Evolutionary conservation across 306 rosid genomes (phyloP).

Genomic region (Cucurbita maxima): DNA sequence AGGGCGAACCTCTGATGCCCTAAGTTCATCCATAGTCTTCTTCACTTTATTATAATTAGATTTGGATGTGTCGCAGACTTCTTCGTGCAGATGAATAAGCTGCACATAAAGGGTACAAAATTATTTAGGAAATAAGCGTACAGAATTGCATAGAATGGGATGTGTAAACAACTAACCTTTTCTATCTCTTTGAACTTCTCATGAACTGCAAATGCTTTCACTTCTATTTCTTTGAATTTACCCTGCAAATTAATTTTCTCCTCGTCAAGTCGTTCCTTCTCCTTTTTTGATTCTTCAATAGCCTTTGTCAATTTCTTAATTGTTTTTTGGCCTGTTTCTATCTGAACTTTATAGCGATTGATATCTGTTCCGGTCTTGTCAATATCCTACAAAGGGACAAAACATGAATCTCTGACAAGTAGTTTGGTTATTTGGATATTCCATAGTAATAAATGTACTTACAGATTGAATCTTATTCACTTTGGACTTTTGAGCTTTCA

Average conservation of each 20-base stretch:
- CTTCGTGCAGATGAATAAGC: constrained; percentile 60
- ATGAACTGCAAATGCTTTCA: constrained; percentile 68
- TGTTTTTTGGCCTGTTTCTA: constrained; percentile 75
- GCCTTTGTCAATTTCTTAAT: constrained; percentile 66
- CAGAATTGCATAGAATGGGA: not conserved
- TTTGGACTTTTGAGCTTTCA: constrained; percentile 65
- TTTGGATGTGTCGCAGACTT: constrained; percentile 50
- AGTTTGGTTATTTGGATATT: constrained; percentile 7
- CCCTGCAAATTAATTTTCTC: constrained; percentile 45
- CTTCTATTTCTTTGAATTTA: constrained; percentile 66
- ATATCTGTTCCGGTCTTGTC: constrained; percentile 68
- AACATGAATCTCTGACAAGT: constrained; percentile 12
- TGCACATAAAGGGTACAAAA: constrained; percentile 16
- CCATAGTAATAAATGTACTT: constrained; percentile 21
- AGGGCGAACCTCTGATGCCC: constrained; percentile 70
- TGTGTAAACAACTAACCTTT: constrained; percentile 34
- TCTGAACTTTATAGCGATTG: constrained; percentile 81
- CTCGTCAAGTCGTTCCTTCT: constrained; percentile 50
- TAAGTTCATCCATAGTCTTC: constrained; percentile 52
- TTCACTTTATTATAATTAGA: constrained; percentile 47
- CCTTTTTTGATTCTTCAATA: constrained; percentile 68
- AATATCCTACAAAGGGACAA: constrained; percentile 45
- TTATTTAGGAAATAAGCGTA: not conserved
- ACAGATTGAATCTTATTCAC: constrained; percentile 82
- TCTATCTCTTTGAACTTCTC: constrained; percentile 50